Base-by-base conservation (phyloP, 140 eudicot species). In the Erigeron philadelphicus region DNA sequence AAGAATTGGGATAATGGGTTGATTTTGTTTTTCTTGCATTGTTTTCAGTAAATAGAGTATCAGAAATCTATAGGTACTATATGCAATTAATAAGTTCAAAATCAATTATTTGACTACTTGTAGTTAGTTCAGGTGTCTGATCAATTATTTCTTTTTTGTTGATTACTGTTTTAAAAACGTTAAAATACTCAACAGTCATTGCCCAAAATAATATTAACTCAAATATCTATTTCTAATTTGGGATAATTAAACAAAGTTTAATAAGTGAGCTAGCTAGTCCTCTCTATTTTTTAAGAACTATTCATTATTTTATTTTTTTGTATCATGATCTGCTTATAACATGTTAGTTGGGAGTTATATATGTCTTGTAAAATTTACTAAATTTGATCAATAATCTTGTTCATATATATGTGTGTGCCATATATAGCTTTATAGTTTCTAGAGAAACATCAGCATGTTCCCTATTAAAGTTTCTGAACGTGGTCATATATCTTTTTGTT, bases 1-100 rank as follows among this genome's bases (percentile, higher is more conserved):
- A 61, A 19, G n/a, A n/a, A 68, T 73, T 68, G 9, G 76, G 79
- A 75, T 68, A 16, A 2, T 73, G 75, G 68, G 72, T 56, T 55
- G 75, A 60, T 61, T 21, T 79, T 76, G 52, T 53, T 54, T 73
- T 53, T 64, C 64, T 53, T 80, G 85, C 79, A 77, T 84, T 78
- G 85, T 75, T 80, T 84, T 74, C 81, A 75, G 75, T 64, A 73
- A 72, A 73, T 78, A 78, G 67, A 38, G 75, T 72, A 41, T 56
- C 82, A 73, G 78, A 53, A 66, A 48, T 44, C 21, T 54, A 44
- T 35, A 60, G 25, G 19, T 63, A 16, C 11, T 40, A 15, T 8
- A 11, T 41, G 8, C 4, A 15, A 40, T 38, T 62, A n/a, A 52
- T 52, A 0, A 50, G 6, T 0, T 7, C 6, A n/a, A 62, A 16